phyloP scores from a whole-genome alignment of 1,139 yeast genomes.

The Blastobotrys indianensis region DNA sequence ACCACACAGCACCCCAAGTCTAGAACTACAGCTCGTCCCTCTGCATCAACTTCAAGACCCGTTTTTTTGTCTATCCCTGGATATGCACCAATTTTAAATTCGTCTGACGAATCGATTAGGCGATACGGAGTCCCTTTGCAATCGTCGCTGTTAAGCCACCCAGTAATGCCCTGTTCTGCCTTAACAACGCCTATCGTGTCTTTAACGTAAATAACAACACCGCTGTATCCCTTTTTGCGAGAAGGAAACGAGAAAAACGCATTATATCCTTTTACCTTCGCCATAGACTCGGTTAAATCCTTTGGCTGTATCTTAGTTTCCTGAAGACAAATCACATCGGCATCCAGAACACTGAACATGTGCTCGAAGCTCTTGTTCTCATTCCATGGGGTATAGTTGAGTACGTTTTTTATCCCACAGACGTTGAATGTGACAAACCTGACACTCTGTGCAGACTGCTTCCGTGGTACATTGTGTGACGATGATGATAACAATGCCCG shows the following conservation, averaged over 20 bases:
- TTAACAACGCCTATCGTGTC: slow-evolving; percentile 44
- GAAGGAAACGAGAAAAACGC: slow-evolving; percentile 67
- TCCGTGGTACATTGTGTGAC: slow-evolving; percentile 6
- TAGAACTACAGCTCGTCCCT: slow-evolving; percentile 74
- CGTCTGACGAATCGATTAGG: slow-evolving; percentile 23
- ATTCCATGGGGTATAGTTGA: slow-evolving; percentile 82
- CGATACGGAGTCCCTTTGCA: slow-evolving; percentile 18
- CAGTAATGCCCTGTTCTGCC: slow-evolving; percentile 93
- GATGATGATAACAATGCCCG: not conserved
- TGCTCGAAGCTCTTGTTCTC: slow-evolving; percentile 42
- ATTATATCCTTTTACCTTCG: slow-evolving; percentile 50
- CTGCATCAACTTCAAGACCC: slow-evolving; percentile 58
- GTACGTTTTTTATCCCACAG: slow-evolving; percentile 74
- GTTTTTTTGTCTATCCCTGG: slow-evolving; percentile 39
- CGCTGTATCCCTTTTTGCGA: slow-evolving; percentile 70
- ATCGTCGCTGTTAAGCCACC: slow-evolving; percentile 42
- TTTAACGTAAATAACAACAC: slow-evolving; percentile 80
- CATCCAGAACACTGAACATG: slow-evolving; percentile 52
- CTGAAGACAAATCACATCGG: slow-evolving; percentile 77
- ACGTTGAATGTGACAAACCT: slow-evolving; percentile 73
- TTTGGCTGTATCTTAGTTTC: slow-evolving; percentile 66
- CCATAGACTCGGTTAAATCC: slow-evolving; percentile 47
- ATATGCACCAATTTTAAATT: slow-evolving; percentile 66
- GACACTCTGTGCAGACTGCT: slow-evolving; percentile 8
- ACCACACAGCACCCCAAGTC: slow-evolving; percentile 61